A percentile compares a stretch with the other conserved stretches of the same genome.
Conservation (phyloP, 495 filamentous ascomycete species). For the Hypoxylon trugodes region DNA sequence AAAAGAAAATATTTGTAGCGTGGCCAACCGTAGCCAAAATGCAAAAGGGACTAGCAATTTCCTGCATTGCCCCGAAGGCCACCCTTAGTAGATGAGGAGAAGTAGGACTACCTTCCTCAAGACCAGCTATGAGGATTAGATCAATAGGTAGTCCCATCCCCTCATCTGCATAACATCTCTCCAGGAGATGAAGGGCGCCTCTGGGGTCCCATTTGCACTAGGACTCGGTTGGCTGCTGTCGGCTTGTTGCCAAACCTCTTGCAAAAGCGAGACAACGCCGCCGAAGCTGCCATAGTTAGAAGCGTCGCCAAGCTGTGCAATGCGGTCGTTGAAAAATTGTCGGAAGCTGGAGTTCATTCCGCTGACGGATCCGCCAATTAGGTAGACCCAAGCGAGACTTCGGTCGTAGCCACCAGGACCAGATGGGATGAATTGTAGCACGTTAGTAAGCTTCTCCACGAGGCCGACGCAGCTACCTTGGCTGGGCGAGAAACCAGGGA, state of each 20-base stretch:
- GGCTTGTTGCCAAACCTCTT: constrained; percentile 81
- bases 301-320: constrained; percentile 73
- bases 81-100: constrained; percentile 46
- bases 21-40: constrained; percentile 22
- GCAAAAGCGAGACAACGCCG: constrained; percentile 77
- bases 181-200: constrained; percentile 80
- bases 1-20: constrained; percentile 27
- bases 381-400: constrained; percentile 89
- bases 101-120: constrained; percentile 40
- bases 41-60: constrained; percentile 43
- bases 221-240: constrained; percentile 60
- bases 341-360: constrained; percentile 76
- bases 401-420: constrained; percentile 87
- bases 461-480: constrained; percentile 76
- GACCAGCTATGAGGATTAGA: constrained; percentile 65
- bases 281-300: constrained; percentile 87
- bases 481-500: constrained; percentile 81
- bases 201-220: constrained; percentile 48
- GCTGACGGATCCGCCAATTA: constrained; percentile 82
- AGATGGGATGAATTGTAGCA: constrained; percentile 79
- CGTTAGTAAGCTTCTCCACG: constrained; percentile 73
- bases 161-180: constrained; percentile 92
- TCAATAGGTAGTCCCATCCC: constrained; percentile 90
- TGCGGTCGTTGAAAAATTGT: constrained; percentile 74
- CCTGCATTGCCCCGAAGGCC: constrained; percentile 42